Conservation (phyloP, 768 basidiomycete species). For the Tylopilus sp. region DNA sequence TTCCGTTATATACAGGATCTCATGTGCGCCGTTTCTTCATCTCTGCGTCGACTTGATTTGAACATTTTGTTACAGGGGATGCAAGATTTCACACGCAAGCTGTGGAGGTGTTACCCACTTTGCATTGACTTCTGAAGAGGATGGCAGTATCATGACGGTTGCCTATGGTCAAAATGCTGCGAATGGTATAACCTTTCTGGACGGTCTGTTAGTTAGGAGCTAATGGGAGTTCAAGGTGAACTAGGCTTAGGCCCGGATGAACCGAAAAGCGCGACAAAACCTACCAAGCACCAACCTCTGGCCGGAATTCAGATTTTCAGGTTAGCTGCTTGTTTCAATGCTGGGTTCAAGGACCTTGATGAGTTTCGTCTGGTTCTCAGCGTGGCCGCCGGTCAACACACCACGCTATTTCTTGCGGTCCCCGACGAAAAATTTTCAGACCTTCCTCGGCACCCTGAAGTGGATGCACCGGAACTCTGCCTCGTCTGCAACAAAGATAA, state of each 20-base stretch:
- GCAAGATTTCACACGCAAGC: constrained; percentile 64
- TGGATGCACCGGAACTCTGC: constrained; percentile 66
- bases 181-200: constrained; percentile 48
- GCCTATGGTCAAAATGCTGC: constrained; percentile 84
- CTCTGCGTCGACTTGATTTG: neutral
- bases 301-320: constrained; percentile 72
- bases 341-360: neutral
- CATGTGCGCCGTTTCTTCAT: constrained; percentile 45
- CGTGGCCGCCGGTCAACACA: constrained; percentile 83
- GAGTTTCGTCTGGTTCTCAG: constrained; percentile 46
- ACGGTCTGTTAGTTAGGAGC: neutral
- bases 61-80: constrained; percentile 49
- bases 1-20: constrained; percentile 88
- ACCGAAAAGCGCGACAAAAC: constrained; percentile 85
- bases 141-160: constrained; percentile 75
- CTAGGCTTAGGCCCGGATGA: constrained; percentile 77
- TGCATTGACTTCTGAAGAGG: constrained; percentile 71
- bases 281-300: constrained; percentile 65
- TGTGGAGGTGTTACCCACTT: constrained; percentile 92
- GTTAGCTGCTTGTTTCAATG: constrained; percentile 44
- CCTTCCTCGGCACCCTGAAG: constrained; percentile 78
- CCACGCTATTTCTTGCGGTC: constrained; percentile 76
- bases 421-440: constrained; percentile 75
- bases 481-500: constrained; percentile 67
- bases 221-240: constrained; percentile 48